phyloP scores from a whole-genome alignment of 2,329 filamentous ascomycete genomes.

The Sarocladium kiliense region DNA sequence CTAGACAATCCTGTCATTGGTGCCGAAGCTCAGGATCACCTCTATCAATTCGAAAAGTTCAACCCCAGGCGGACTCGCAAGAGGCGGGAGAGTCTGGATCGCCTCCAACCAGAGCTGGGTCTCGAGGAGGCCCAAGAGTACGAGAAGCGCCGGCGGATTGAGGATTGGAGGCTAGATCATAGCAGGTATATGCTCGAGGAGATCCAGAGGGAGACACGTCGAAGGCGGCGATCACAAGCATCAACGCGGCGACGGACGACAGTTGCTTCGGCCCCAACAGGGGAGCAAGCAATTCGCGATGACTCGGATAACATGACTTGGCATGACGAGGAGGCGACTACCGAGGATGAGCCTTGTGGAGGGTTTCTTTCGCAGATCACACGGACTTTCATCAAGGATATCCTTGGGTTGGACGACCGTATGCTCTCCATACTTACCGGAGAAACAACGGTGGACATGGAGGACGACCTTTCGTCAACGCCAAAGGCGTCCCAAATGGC shows the following conservation, averaged over 20 bases:
- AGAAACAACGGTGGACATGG: conserved; percentile 59
- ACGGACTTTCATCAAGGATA: conserved; percentile 76
- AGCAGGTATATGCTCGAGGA: conserved; percentile 80
- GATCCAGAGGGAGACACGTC: conserved; percentile 77
- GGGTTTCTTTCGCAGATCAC: conserved; percentile 79
- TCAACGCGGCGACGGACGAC: conserved; percentile 31
- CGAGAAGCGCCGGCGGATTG: conserved; percentile 78
- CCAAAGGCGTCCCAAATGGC: conserved; percentile 35
- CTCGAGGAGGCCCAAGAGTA: conserved; percentile 55
- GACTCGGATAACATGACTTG: conserved; percentile 41
- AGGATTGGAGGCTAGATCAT: conserved; percentile 88
- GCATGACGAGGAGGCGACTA: conserved; percentile 46
- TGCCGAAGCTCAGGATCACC: conserved; percentile 67
- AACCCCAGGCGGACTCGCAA: conserved; percentile 64
- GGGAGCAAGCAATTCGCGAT: background rate
- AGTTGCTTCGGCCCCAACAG: conserved; percentile 12
- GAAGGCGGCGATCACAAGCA: conserved; percentile 58
- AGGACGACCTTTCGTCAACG: conserved; percentile 41
- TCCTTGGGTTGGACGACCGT: conserved; percentile 86
- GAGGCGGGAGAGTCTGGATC: conserved; percentile 47
- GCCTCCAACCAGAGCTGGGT: conserved; percentile 45
- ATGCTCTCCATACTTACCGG: conserved; percentile 83
- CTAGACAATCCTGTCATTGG: conserved; percentile 51
- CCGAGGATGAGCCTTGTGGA: conserved; percentile 47
- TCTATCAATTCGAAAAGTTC: conserved; percentile 85